Conservation (phyloP, 2,329 filamentous ascomycete genomes). For the Colletotrichum orbiculare region DNA sequence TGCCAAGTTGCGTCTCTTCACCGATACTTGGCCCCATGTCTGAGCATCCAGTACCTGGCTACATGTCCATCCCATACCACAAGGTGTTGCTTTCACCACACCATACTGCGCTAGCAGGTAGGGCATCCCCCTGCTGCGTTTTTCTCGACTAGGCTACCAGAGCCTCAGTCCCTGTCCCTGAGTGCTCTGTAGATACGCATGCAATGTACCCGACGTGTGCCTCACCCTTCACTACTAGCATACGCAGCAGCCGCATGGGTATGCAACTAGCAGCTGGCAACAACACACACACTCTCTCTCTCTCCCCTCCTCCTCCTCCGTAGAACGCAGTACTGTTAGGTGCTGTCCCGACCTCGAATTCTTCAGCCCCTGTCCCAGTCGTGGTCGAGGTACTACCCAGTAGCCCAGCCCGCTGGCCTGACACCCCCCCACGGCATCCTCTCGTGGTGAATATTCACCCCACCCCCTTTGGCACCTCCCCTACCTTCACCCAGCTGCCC, state of each 20-base stretch:
- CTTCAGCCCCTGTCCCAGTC: no score
- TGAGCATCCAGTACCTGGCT: constrained; percentile 11
- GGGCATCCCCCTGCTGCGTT: no score
- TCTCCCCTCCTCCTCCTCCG: not conserved
- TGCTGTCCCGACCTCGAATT: no score
- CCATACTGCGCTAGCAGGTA: no score
- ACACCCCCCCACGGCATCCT: not conserved
- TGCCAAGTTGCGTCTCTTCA: constrained; percentile 37
- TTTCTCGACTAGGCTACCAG: constrained; percentile 17
- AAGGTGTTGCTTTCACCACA: no score
- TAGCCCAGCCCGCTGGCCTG: not conserved
- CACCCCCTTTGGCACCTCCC: constrained; percentile 1
- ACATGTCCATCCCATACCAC: not conserved
- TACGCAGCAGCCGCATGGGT: no score
- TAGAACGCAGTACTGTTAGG: no score
- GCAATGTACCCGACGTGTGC: no score
- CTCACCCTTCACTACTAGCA: no score
- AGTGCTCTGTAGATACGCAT: no score
- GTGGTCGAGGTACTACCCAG: not conserved
- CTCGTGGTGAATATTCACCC: not conserved
- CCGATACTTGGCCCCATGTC: constrained; percentile 33
- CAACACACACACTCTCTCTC: not conserved
- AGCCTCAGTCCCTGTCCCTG: constrained; percentile 1
- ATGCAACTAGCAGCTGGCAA: no score
- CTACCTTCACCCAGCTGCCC: constrained; percentile 31